These are phyloP conservation scores for Suhomyces emberorum DNA, from an alignment of 805 yeast species.

Conservation along the genomic window DNA sequence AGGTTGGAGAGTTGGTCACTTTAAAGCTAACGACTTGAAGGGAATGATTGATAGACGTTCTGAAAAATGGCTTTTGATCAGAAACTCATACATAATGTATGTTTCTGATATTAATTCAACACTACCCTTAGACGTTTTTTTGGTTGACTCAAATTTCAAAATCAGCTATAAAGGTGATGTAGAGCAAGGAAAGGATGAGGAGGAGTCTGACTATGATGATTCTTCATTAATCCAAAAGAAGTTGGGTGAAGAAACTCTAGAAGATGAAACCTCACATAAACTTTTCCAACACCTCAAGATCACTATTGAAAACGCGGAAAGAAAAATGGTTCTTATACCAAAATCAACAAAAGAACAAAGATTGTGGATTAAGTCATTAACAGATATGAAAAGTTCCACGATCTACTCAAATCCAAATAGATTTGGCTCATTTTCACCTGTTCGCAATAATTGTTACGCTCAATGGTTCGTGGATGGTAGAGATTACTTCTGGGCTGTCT, in stretches of 20 bases:
- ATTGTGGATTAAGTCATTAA: slow-evolving; percentile 74
- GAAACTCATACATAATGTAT: slow-evolving; percentile 80
- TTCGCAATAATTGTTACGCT: slow-evolving; percentile 78
- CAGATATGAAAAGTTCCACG: slow-evolving; percentile 62
- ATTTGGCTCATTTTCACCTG: slow-evolving; percentile 90
- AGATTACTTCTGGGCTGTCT: slow-evolving; percentile 95
- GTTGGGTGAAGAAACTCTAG: slow-evolving; percentile 21
- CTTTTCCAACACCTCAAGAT: slow-evolving; percentile 53
- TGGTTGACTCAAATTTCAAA: slow-evolving; percentile 76
- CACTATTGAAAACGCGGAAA: slow-evolving; percentile 68
- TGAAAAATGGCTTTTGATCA: slow-evolving; percentile 85
- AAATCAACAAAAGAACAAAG: slow-evolving; percentile 61
- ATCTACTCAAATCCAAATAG: slow-evolving; percentile 74
- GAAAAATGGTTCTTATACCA: slow-evolving; percentile 71
- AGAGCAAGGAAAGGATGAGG: slow-evolving; percentile 28
- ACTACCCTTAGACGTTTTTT: slow-evolving; percentile 83
- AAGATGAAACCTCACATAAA: slow-evolving; percentile 23
- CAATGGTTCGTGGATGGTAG: slow-evolving; percentile 97
- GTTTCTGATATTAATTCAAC: slow-evolving; percentile 86
- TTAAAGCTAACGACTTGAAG: slow-evolving; percentile 69
- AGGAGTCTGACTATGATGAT: slow-evolving; percentile 46
- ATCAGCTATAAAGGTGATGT: slow-evolving; percentile 47
- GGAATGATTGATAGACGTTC: slow-evolving; percentile 91
- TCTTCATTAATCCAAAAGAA: slow-evolving; percentile 27
- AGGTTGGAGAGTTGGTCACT: slow-evolving; percentile 95